A percentile compares a stretch with the other conserved stretches of the same genome.
These are phyloP conservation scores for Cladosporium velox DNA, from an alignment of 2,329 filamentous ascomycete species.

Conservation along the genomic window DNA sequence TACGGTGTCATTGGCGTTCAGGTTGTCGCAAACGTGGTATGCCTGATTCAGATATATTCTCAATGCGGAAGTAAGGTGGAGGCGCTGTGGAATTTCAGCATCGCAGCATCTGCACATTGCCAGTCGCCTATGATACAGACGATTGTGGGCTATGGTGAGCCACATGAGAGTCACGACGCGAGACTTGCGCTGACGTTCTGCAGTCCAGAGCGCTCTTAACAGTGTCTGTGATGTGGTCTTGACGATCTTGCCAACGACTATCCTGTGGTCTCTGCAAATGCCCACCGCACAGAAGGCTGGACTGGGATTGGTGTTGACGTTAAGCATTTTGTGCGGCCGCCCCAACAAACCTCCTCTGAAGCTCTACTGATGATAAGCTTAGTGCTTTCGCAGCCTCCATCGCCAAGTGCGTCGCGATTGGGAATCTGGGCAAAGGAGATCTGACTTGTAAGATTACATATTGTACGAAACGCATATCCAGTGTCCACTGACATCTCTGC, in stretches of 20 bases:
- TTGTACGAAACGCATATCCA: neutral
- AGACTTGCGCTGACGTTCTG: neutral
- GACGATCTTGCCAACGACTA: slow-evolving; percentile 20
- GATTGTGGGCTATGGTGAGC: slow-evolving; percentile 15
- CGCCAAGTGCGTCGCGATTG: slow-evolving; percentile 22
- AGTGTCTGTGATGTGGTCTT: slow-evolving; percentile 18
- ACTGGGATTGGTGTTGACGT: slow-evolving; percentile 15
- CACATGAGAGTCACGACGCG: too few species aligned
- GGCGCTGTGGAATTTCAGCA: slow-evolving; percentile 20
- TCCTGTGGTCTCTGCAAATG: slow-evolving; percentile 22
- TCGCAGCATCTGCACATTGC: slow-evolving; percentile 18
- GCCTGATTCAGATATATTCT: slow-evolving; percentile 18
- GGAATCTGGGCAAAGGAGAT: slow-evolving; percentile 16
- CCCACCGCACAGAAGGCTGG: slow-evolving; percentile 13
- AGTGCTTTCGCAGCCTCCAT: slow-evolving; percentile 23
- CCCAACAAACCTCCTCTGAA: neutral
- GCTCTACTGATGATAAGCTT: slow-evolving; percentile 7
- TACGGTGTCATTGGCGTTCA: slow-evolving; percentile 17
- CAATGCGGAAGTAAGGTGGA: slow-evolving; percentile 22
- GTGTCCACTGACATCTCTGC: slow-evolving; percentile 16
- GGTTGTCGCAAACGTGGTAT: slow-evolving; percentile 14
- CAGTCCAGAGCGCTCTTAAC: slow-evolving; percentile 13
- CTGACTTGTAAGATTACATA: neutral
- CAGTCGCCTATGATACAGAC: slow-evolving; percentile 12
- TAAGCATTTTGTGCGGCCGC: slow-evolving; percentile 3